Evolutionary conservation across 2,329 filamentous ascomycete genomes (phyloP).

Genomic region (Botryotinia convoluta): DNA sequence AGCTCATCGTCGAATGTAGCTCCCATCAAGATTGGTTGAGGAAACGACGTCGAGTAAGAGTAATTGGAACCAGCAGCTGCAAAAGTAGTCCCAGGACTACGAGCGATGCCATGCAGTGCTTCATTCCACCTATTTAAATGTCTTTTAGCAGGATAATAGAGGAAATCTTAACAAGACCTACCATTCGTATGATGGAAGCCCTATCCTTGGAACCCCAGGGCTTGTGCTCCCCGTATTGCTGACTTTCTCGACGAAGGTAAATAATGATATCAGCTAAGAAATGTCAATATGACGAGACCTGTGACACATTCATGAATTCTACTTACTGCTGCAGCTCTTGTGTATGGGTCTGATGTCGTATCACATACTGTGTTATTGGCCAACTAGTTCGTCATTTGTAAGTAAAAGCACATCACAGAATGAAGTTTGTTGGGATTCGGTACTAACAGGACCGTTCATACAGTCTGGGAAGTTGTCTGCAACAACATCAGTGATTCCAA

Average conservation of each 20-base stretch:
- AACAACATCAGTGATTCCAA: background rate
- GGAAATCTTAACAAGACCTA: background rate
- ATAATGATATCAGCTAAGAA: conserved; percentile 19
- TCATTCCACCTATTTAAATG: conserved; percentile 49
- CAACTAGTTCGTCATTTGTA: conserved; percentile 36
- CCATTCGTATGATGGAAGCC: conserved; percentile 51
- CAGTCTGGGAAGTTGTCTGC: conserved; percentile 49
- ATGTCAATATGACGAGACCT: background rate
- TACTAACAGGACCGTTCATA: conserved; percentile 43
- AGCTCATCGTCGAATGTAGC: conserved; percentile 64
- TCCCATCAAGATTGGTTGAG: conserved; percentile 59
- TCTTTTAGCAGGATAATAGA: background rate
- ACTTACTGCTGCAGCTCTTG: conserved; percentile 28
- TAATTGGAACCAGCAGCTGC: conserved; percentile 49
- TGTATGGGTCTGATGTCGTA: conserved; percentile 20
- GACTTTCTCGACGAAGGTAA: conserved; percentile 25
- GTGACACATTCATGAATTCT: background rate
- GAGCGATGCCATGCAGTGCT: conserved; percentile 60
- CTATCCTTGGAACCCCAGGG: conserved; percentile 27
- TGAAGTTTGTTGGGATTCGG: background rate
- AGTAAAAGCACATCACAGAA: background rate
- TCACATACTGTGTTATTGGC: conserved; percentile 38
- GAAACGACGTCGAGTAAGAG: conserved; percentile 62
- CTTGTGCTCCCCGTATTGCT: conserved; percentile 23
- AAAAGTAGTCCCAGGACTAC: conserved; percentile 49